Percentiles rank a stretch among this genome's conserved stretches.
Conservation (phyloP, 2,329 filamentous ascomycete species). For the Herpotrichia juniperi region DNA sequence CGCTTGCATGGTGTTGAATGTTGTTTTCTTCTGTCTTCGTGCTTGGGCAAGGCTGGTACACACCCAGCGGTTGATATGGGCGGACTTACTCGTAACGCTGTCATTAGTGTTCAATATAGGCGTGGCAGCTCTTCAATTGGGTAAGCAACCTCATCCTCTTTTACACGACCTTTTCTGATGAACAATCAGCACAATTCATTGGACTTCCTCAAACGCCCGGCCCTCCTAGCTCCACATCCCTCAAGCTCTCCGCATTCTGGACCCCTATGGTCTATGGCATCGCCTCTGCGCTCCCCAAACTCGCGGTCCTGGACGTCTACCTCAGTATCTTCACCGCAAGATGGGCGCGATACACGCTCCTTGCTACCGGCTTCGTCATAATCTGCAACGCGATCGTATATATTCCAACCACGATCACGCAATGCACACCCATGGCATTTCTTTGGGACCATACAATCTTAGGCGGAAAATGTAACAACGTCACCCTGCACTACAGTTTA, state of each 20-base stretch:
- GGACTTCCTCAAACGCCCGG: background rate
- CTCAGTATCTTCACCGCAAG: background rate
- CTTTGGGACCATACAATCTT: background rate
- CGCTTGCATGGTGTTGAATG: background rate
- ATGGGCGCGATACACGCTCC: background rate
- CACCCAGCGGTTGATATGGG: background rate
- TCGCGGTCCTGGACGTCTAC: background rate
- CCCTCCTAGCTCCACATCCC: background rate
- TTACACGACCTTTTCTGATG: background rate
- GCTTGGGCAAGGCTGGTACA: background rate
- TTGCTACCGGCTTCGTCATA: background rate
- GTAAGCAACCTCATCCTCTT: background rate
- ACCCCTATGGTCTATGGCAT: background rate
- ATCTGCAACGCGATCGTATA: background rate
- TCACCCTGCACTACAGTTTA: background rate
- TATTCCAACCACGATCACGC: background rate
- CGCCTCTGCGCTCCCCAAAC: background rate
- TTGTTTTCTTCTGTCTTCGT: background rate
- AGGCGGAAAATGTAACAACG: background rate
- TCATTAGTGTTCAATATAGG: background rate
- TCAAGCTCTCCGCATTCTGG: background rate
- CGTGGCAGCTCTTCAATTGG: background rate
- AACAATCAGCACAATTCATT: background rate
- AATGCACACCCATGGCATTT: background rate
- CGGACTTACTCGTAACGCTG: background rate